phyloP scores from a whole-genome alignment of 495 filamentous ascomycete genomes.

The Antarctomyces pellizariae region DNA sequence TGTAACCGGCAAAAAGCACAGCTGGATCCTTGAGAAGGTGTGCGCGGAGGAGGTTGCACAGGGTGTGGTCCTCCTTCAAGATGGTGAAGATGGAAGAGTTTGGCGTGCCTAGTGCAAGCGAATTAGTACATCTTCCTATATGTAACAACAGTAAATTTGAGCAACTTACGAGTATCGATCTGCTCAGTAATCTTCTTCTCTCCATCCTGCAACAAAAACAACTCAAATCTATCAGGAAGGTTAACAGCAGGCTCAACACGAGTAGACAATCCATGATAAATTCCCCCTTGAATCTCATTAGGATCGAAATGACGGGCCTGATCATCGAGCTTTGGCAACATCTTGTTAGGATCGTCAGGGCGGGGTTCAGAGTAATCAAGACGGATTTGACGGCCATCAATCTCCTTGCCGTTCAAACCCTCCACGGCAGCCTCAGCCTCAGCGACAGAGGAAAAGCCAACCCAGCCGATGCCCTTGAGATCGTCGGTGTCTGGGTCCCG shows the following conservation, averaged over 20 bases:
- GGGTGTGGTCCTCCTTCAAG: slow-evolving; percentile 91
- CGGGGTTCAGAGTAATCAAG: slow-evolving; percentile 47
- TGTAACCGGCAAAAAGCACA: slow-evolving; percentile 74
- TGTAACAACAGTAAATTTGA: slow-evolving; percentile 1
- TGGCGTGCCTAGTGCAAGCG: slow-evolving; percentile 39
- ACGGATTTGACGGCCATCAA: slow-evolving; percentile 39
- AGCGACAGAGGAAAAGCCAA: slow-evolving; percentile 44
- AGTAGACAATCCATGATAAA: too few relatives aligned
- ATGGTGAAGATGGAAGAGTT: slow-evolving; percentile 77
- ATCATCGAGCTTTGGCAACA: too few relatives aligned
- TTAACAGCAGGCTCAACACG: background rate
- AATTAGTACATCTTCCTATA: slow-evolving; percentile 5
- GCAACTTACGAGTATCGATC: slow-evolving; percentile 54
- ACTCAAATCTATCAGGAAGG: slow-evolving; percentile 47
- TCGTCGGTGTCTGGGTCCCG: slow-evolving; percentile 66
- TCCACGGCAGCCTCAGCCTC: slow-evolving; percentile 31
- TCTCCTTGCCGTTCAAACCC: slow-evolving; percentile 24
- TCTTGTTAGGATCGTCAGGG: too few relatives aligned
- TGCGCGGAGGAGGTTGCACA: slow-evolving; percentile 68
- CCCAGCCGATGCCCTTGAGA: slow-evolving; percentile 65
- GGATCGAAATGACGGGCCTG: too few relatives aligned
- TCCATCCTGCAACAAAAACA: slow-evolving; percentile 60
- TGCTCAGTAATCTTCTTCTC: slow-evolving; percentile 84
- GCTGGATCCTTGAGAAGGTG: slow-evolving; percentile 58
- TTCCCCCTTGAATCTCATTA: too few relatives aligned